Conservation (phyloP, 192 early-diverging fungal species). For the Coemansia sp. region DNA sequence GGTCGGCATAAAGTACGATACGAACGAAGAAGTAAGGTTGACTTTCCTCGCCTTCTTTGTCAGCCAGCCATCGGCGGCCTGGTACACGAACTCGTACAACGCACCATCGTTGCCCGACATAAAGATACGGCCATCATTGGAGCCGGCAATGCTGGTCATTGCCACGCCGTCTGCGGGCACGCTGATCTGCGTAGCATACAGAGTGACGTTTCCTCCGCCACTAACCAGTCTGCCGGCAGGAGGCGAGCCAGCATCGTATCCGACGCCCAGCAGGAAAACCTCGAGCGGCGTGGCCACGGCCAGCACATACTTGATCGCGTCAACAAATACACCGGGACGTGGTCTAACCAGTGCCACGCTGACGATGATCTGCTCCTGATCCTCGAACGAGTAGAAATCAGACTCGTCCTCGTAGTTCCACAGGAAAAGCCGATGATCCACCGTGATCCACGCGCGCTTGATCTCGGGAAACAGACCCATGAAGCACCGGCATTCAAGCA, state of each 20-base stretch:
- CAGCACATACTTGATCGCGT: slow-evolving; percentile 79
- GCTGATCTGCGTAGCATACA: slow-evolving; percentile 79
- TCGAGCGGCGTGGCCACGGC: slow-evolving; percentile 86
- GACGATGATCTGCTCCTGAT: slow-evolving; percentile 87
- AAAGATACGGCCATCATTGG: slow-evolving; percentile 81
- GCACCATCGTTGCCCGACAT: slow-evolving; percentile 86
- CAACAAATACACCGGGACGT: slow-evolving; percentile 75
- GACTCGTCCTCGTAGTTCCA: slow-evolving; percentile 88
- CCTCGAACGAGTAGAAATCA: slow-evolving; percentile 74
- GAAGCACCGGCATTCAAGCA: slow-evolving; percentile 74
- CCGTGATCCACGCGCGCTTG: slow-evolving; percentile 86
- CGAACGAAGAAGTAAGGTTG: slow-evolving; percentile 67
- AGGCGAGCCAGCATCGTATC: slow-evolving; percentile 30
- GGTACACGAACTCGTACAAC: slow-evolving; percentile 88
- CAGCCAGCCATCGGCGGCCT: slow-evolving; percentile 87
- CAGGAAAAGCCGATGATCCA: slow-evolving; percentile 84
- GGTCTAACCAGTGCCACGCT: slow-evolving; percentile 81
- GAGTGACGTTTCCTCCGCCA: slow-evolving; percentile 60
- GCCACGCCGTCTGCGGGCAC: slow-evolving; percentile 78
- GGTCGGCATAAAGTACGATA: slow-evolving; percentile 73
- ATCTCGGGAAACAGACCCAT: slow-evolving; percentile 93
- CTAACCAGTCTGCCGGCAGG: slow-evolving; percentile 11
- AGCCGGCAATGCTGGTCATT: slow-evolving; percentile 79
- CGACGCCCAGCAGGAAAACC: slow-evolving; percentile 77
- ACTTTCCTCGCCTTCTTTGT: slow-evolving; percentile 71